Base-by-base conservation (phyloP, 257 asterid species). In the Forsythia suspensa region DNA sequence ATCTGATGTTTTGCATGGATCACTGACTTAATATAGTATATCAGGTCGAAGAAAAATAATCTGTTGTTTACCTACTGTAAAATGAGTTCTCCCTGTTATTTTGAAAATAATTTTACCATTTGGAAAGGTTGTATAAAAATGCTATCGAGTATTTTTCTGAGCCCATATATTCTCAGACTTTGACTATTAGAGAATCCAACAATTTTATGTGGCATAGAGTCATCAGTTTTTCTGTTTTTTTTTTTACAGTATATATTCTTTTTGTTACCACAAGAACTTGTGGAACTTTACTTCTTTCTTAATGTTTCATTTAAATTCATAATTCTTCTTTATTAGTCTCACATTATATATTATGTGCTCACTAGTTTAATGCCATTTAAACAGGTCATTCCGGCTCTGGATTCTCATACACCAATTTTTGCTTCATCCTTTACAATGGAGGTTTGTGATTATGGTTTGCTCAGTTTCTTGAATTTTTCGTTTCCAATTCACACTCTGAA, bases 371-470 rank as follows among this genome's bases (percentile, higher is more conserved):
- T 77, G 75, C 77, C 40, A 57, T 69, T 78, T 79, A 83, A 74
- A 77, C 92, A 96, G 99, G 99, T 96, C 55, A 96, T 96, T 81
- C 99, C 98, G 63, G 97, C 98, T 76, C 82, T 96, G 87, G 99
- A 96, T 90, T 55, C 96, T 37, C 89, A 83, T 63, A 96, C 98
- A 24, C 98, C 99, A 66, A 92, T 96, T 84, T 96, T 90, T 84
- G 94, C 99, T 69, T 94, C 99, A 2, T 96, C 99, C 77, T 96
- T 94, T 90, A 94, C 99, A 2, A 90, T 96, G 97, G 97, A 96
- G 99, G 99, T 95, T 79, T 75, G 96, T 79, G 65, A 76, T 77
- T 66, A 16, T 34, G 67, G 51, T 77, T 75, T 66, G 10, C 40
- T 36, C 37, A 72, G 24, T 44, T 39, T 16, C 71, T 81, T 78